A percentile compares a stretch with the other conserved stretches of the same genome.
Evolutionary conservation across 352 stramenopile genomes (phyloP).

Genomic region (Globisporangium uncinulatum): DNA sequence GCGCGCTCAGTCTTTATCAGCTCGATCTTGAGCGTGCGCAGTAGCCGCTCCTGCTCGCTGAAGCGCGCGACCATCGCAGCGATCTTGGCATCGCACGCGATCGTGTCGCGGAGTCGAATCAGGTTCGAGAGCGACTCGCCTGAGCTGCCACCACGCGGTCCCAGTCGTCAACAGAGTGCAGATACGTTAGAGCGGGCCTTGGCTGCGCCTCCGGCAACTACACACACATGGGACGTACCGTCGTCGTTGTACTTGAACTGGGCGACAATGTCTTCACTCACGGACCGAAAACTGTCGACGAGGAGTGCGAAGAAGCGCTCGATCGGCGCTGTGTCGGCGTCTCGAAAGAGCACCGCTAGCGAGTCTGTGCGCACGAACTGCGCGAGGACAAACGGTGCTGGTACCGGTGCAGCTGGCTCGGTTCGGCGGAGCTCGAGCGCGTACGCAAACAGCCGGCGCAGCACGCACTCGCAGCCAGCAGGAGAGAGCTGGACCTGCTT

Average conservation of each 20-base stretch:
- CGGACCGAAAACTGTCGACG: slow-evolving; percentile 41
- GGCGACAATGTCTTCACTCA: slow-evolving; percentile 67
- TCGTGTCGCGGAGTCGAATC: slow-evolving; percentile 65
- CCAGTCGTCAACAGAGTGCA: background rate
- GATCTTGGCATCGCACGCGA: slow-evolving; percentile 53
- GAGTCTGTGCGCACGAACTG: slow-evolving; percentile 36
- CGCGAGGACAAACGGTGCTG: slow-evolving; percentile 22
- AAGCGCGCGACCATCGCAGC: slow-evolving; percentile 29
- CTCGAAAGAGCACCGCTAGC: slow-evolving; percentile 19
- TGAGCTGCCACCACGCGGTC: slow-evolving; percentile 15
- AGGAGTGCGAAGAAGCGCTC: slow-evolving; percentile 42
- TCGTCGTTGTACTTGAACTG: slow-evolving; percentile 85
- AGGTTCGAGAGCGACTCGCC: slow-evolving; percentile 63
- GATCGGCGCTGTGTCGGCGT: slow-evolving; percentile 7
- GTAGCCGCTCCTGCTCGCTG: slow-evolving; percentile 38
- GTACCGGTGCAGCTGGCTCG: background rate
- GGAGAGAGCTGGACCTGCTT: slow-evolving; percentile 40
- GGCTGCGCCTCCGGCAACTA: background rate
- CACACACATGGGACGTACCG: slow-evolving; percentile 20
- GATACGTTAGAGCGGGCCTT: background rate
- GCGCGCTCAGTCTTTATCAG: slow-evolving; percentile 49
- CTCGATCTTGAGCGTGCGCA: slow-evolving; percentile 62
- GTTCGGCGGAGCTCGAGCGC: slow-evolving; percentile 3
- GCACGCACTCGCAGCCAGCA: slow-evolving; percentile 36
- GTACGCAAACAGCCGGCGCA: slow-evolving; percentile 36